Evolutionary conservation across 2,329 filamentous ascomycete species (phyloP).

Genomic region (Aschersonia sp.): DNA sequence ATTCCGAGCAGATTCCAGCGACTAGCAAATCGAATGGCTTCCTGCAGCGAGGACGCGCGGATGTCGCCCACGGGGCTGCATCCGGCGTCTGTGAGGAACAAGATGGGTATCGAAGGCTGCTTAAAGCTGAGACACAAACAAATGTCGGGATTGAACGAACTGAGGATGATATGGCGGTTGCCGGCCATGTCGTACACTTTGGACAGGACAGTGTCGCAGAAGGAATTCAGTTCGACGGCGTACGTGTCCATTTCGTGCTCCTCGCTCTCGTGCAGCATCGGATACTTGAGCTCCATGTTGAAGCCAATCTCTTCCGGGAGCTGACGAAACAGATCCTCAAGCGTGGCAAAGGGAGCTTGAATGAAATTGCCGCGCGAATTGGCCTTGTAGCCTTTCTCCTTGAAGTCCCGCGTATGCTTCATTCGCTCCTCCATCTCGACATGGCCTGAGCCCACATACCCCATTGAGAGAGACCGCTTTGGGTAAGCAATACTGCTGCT

Average conservation of each 20-base stretch:
- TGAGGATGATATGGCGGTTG: conserved; percentile 88
- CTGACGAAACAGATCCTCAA: conserved; percentile 84
- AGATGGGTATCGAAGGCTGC: conserved; percentile 87
- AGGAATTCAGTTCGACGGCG: conserved; percentile 88
- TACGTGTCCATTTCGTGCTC: conserved; percentile 96
- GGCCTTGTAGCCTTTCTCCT: conserved; percentile 87
- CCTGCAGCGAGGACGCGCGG: conserved; percentile 79
- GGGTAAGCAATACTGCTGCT: conserved; percentile 23
- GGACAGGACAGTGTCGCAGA: conserved; percentile 81
- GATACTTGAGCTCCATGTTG: conserved; percentile 99
- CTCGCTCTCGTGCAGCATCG: conserved; percentile 91
- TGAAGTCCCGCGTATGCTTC: conserved; percentile 94
- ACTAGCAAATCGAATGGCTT: conserved; percentile 86
- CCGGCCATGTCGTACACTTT: conserved; percentile 80
- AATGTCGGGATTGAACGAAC: conserved; percentile 93
- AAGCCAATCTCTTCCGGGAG: conserved; percentile 76
- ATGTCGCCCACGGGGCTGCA: conserved; percentile 74
- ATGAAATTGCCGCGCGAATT: conserved; percentile 92
- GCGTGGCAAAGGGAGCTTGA: conserved; percentile 85
- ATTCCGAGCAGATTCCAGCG: conserved; percentile 92
- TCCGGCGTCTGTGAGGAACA: conserved; percentile 88
- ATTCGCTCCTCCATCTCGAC: conserved; percentile 60
- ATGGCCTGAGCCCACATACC: conserved; percentile 27
- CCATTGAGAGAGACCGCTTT: conserved; percentile 41
- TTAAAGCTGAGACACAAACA: conserved; percentile 92